Conservation (phyloP, 1,139 yeast species). For the Yamadazyma sp. region DNA sequence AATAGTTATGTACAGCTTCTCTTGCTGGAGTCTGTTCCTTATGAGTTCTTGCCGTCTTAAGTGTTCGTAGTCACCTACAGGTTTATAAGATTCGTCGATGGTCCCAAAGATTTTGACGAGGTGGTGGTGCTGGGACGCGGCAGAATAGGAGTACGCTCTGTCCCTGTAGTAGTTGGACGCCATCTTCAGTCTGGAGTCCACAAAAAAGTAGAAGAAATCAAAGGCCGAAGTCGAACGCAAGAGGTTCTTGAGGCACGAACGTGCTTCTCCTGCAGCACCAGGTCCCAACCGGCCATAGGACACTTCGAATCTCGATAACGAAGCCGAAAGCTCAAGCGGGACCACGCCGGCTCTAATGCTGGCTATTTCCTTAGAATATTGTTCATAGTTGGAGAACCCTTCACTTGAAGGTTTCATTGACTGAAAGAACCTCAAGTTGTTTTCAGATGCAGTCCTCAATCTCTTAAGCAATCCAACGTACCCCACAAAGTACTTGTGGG, state of each 20-base stretch:
- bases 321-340: conserved; percentile 23
- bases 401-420: conserved; percentile 31
- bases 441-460: conserved; percentile 18
- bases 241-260: conserved; percentile 25
- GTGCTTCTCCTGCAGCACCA: conserved; percentile 28
- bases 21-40: conserved; percentile 21
- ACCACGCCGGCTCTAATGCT: conserved; percentile 20
- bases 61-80: conserved; percentile 33
- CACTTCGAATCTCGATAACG: conserved; percentile 23
- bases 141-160: conserved; percentile 12
- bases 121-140: conserved; percentile 18
- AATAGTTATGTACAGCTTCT: conserved; percentile 17
- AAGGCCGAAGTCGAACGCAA: conserved; percentile 27
- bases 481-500: conserved; percentile 23
- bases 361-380: conserved; percentile 21
- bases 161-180: conserved; percentile 16
- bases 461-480: conserved; percentile 16
- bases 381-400: conserved; percentile 23
- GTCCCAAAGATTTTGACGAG: conserved; percentile 23
- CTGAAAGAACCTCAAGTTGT: conserved; percentile 25
- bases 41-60: conserved; percentile 22
- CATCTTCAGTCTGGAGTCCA: conserved; percentile 24
- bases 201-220: conserved; percentile 31
- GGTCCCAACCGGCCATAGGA: conserved; percentile 32
- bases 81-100: conserved; percentile 29